A percentile compares a stretch with the other conserved stretches of the same genome.
Evolutionary conservation across 106 monocot genomes (phyloP).

Genomic region (Gastrodia elata): DNA sequence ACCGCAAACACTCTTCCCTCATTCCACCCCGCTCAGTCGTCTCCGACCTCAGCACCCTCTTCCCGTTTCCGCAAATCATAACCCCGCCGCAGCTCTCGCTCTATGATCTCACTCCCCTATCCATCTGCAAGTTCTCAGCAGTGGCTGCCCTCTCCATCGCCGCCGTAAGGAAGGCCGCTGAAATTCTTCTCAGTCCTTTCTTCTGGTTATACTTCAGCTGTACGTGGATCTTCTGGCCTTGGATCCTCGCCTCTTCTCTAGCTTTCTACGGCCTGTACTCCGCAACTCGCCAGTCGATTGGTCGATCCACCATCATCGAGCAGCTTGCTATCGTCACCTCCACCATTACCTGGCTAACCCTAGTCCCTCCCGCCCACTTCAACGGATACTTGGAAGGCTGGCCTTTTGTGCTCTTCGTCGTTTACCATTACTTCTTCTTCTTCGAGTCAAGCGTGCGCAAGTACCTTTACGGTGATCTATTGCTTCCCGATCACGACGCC

Average conservation of each 20-base stretch:
- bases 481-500: constrained; percentile 41
- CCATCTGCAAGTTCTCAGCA: constrained; percentile 54
- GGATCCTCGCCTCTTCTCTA: constrained; percentile 29
- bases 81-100: constrained; percentile 7
- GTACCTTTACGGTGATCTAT: constrained; percentile 63
- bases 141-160: constrained; percentile 27
- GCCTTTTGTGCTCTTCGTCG: constrained; percentile 68
- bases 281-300: constrained; percentile 21
- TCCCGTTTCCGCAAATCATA: constrained; percentile 6
- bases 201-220: constrained; percentile 79
- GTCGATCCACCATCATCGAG: constrained; percentile 30
- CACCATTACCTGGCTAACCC: constrained; percentile 54
- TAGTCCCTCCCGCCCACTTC: constrained; percentile 60
- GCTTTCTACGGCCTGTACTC: constrained; percentile 42
- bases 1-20: constrained; percentile 24
- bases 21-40: constrained; percentile 8
- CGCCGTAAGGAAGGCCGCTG: constrained; percentile 15
- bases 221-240: constrained; percentile 77
- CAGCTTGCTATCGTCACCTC: constrained; percentile 53
- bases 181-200: constrained; percentile 40
- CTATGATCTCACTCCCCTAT: constrained; percentile 39
- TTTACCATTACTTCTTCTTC: constrained; percentile 92
- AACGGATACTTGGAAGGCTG: constrained; percentile 78
- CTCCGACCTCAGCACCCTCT: neutral
- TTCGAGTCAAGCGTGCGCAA: constrained; percentile 61